Evolutionary conservation across 106 monocot species (phyloP), one percentile per base, ranked within the genome.

Genomic region (Dendrobium officinale): DNA sequence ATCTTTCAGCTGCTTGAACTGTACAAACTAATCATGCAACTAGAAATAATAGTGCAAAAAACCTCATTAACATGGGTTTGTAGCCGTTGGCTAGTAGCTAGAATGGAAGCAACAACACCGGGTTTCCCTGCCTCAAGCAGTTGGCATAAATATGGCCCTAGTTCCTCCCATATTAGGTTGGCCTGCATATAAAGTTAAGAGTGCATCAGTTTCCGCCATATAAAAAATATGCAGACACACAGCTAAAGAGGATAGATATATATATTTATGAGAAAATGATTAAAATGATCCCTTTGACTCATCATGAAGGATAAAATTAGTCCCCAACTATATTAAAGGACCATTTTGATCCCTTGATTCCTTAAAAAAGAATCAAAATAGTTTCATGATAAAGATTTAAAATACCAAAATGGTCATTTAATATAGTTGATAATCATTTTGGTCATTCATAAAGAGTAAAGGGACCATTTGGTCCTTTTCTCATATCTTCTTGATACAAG

Each of bases 41-140:
- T 11, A 13, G 26, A 22, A 51, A 87, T 44, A 49, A 61, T 20
- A 66, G 55, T 31, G 10, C 26, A 42, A 42, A 56, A 75, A 58
- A 98, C 98, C 98, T 98, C 92, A 19, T 80, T 79, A 49, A 79
- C 78, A 86, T 88, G 82, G 43, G 78, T 87, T 79, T 89, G 85
- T 75, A 91, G 88, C 16, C 91, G 80, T 42, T 92, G 86, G 77
- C 94, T 93, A 82, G 95, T 82, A 66, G 94, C 94, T 80, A 98
- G 77, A 42, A 98, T 83, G 2, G 95, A 92, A 75, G 98, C 95
- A 82, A 92, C 82, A 18, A 98, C 92, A 73, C 98, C 98, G 31
- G 92, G 40, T 80, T 93, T 98, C 42, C 92, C 92, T 43, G 42
- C 56, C 84, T 89, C 84, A 78, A 98, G 87, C 64, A 95, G 80